Conservation (phyloP, 345 rosid species). For the Chamaenerion angustifolium region DNA sequence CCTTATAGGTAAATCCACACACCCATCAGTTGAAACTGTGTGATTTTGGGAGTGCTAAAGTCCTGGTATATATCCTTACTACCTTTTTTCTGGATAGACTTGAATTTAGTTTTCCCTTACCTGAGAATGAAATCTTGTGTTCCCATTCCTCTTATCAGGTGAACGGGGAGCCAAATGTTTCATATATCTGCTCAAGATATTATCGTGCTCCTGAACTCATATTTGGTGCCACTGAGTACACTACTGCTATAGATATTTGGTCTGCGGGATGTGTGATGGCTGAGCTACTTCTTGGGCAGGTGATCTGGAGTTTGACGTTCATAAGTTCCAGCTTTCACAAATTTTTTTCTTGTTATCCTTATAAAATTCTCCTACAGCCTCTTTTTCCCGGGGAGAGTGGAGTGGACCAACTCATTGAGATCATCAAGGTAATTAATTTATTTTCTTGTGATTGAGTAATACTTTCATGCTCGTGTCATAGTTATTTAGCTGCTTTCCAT, state of each 20-base stretch:
- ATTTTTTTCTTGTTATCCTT: constrained; percentile 6
- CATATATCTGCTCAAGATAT: constrained; percentile 89
- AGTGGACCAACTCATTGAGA: constrained; percentile 91
- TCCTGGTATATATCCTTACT: constrained; percentile 37
- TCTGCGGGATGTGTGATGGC: constrained; percentile 97
- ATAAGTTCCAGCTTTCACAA: background rate
- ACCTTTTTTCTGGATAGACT: background rate
- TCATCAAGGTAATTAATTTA: constrained; percentile 63
- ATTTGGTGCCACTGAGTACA: constrained; percentile 92
- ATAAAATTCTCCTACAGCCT: constrained; percentile 38
- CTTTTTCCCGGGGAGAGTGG: constrained; percentile 97
- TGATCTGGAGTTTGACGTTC: constrained; percentile 10
- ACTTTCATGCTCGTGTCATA: no score
- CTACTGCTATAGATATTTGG: constrained; percentile 97
- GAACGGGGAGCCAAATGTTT: constrained; percentile 85
- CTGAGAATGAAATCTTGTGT: constrained; percentile 1
- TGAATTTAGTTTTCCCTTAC: constrained; percentile 7
- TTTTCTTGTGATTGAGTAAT: background rate
- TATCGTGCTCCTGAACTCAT: constrained; percentile 97
- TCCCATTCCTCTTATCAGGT: constrained; percentile 29
- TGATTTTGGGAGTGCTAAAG: constrained; percentile 96
- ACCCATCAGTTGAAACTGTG: constrained; percentile 86
- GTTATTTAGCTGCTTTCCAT: no score
- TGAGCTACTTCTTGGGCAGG: constrained; percentile 89
- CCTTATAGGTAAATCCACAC: constrained; percentile 67